Evolutionary conservation across 768 basidiomycete species (phyloP).

Genomic region (Grammothele lineata): DNA sequence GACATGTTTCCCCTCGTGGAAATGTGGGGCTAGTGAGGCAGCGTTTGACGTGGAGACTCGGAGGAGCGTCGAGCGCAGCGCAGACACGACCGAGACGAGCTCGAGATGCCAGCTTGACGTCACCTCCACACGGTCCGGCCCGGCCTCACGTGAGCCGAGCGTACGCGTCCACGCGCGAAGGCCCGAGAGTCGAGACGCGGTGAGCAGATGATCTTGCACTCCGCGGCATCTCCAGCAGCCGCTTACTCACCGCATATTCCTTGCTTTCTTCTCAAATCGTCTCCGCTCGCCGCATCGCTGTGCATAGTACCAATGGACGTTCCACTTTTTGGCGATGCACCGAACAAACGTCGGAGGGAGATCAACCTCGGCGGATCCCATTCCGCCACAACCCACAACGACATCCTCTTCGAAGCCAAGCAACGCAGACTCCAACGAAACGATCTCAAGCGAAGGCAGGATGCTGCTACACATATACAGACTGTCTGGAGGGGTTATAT

Average conservation of each 20-base stretch:
- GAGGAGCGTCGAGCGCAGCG: too few species aligned
- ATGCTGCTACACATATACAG: constrained; percentile 60
- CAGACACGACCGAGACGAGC: too few species aligned
- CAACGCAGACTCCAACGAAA: constrained; percentile 54
- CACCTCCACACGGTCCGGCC: neutral
- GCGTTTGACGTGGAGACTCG: too few species aligned
- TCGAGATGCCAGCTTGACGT: neutral
- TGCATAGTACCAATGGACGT: constrained; percentile 8
- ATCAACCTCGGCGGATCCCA: constrained; percentile 76
- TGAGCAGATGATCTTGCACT: too few species aligned
- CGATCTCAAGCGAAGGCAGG: constrained; percentile 49
- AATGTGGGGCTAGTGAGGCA: too few species aligned
- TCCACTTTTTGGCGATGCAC: constrained; percentile 41
- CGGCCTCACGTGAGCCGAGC: neutral
- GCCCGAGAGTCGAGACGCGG: too few species aligned
- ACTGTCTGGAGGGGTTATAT: constrained; percentile 61
- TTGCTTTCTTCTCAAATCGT: too few species aligned
- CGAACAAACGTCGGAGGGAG: constrained; percentile 41
- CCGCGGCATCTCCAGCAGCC: too few species aligned
- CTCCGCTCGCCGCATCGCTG: neutral
- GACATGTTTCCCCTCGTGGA: neutral
- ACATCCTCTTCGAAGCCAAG: constrained; percentile 61
- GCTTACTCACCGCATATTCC: too few species aligned
- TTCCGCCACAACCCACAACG: constrained; percentile 44
- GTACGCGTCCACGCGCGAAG: too few species aligned